phyloP scores from a whole-genome alignment of 306 rosid genomes.

The Cercis canadensis region DNA sequence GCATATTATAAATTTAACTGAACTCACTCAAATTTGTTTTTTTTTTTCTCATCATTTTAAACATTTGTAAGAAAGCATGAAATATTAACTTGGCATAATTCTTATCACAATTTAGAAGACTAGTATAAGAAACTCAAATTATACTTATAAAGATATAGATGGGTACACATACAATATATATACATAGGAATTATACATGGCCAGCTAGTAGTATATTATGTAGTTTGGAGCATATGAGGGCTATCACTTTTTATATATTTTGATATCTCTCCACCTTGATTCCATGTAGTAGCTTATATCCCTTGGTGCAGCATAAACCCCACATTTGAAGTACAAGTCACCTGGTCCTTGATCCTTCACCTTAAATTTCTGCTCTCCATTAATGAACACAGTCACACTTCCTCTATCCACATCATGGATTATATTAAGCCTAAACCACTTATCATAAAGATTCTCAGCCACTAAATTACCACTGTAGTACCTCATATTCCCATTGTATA shows the following conservation, averaged over 20 bases:
- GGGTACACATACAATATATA: too few species aligned
- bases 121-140: too few species aligned
- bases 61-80: too few species aligned
- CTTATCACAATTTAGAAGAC: too few species aligned
- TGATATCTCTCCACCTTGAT: constrained; percentile 46
- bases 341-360: constrained; percentile 41
- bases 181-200: too few species aligned
- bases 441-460: constrained; percentile 50
- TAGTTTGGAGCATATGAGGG: too few species aligned
- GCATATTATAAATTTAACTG: too few species aligned
- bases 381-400: constrained; percentile 37
- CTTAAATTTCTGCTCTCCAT: constrained; percentile 36
- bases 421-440: constrained; percentile 51
- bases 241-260: constrained; percentile 30
- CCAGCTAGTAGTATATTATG: too few species aligned
- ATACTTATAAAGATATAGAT: too few species aligned
- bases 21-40: too few species aligned
- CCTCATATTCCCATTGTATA: constrained; percentile 50
- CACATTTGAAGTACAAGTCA: constrained; percentile 49
- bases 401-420: constrained; percentile 51
- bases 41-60: too few species aligned
- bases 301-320: constrained; percentile 42
- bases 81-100: too few species aligned
- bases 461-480: constrained; percentile 38
- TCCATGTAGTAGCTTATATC: constrained; percentile 41